Conservation (phyloP, 768 basidiomycete species). For the Arthromyces matolae region DNA sequence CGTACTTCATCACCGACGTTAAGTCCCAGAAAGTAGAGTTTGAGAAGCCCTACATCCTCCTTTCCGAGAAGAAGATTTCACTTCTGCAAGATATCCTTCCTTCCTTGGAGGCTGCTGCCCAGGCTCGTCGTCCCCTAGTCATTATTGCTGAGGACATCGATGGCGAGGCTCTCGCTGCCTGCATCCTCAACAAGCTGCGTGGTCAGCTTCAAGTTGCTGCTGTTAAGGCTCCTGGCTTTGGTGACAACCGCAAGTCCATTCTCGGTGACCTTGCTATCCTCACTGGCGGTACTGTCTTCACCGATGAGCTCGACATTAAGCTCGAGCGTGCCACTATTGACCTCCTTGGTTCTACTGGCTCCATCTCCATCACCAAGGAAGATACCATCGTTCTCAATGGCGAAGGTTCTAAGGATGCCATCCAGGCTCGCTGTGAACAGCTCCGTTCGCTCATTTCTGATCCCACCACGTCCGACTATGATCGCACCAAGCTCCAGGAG, state of each 20-base stretch:
- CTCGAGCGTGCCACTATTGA: conserved; percentile 87
- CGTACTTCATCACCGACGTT: conserved; percentile 98
- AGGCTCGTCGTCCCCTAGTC: conserved; percentile 83
- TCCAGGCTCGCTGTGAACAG: conserved; percentile 93
- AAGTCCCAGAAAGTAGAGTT: conserved; percentile 95
- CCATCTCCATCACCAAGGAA: conserved; percentile 94
- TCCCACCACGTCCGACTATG: conserved; percentile 85
- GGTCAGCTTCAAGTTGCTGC: conserved; percentile 93
- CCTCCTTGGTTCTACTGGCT: conserved; percentile 86
- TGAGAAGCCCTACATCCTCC: conserved; percentile 91
- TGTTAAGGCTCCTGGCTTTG: conserved; percentile 97
- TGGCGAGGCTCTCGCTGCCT: conserved; percentile 95
- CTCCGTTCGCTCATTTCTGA: conserved; percentile 83
- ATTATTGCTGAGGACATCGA: conserved; percentile 98
- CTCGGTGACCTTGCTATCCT: conserved; percentile 96
- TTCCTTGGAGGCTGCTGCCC: conserved; percentile 76
- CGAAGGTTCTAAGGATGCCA: conserved; percentile 84
- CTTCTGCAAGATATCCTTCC: conserved; percentile 93
- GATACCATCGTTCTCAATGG: conserved; percentile 97
- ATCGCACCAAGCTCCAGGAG: conserved; percentile 93
- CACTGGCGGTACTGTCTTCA: conserved; percentile 97
- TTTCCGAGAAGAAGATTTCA: conserved; percentile 98
- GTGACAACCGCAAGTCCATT: conserved; percentile 98
- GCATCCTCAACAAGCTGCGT: conserved; percentile 98
- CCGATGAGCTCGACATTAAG: conserved; percentile 95